Evolutionary conservation across 1,139 yeast genomes (phyloP).

Genomic region (Pichia norvegensis): DNA sequence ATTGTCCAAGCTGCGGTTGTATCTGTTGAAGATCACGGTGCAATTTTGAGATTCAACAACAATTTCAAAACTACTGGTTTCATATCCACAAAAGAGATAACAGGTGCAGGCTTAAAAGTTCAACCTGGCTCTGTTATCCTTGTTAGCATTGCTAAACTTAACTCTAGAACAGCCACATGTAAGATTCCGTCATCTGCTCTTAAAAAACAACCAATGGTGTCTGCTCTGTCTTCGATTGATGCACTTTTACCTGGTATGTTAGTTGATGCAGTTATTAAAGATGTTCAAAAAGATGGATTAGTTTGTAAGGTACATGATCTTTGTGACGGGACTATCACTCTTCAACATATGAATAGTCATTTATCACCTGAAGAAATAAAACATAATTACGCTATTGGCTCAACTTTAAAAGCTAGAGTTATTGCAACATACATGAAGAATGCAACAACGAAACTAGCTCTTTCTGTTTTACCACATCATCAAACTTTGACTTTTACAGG

Average conservation of each 20-base stretch:
- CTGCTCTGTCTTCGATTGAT: slow-evolving; percentile 61
- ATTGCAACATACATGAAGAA: slow-evolving; percentile 50
- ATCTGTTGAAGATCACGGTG: slow-evolving; percentile 89
- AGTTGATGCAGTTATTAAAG: slow-evolving; percentile 66
- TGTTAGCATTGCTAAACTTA: slow-evolving; percentile 38
- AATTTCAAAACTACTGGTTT: slow-evolving; percentile 51
- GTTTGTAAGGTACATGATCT: slow-evolving; percentile 63
- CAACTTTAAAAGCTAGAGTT: slow-evolving; percentile 61
- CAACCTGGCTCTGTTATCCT: slow-evolving; percentile 43
- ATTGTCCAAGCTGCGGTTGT: slow-evolving; percentile 68
- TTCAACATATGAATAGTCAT: slow-evolving; percentile 47
- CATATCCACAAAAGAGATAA: slow-evolving; percentile 60
- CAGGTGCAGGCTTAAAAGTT: slow-evolving; percentile 24
- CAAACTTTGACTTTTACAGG: slow-evolving; percentile 26
- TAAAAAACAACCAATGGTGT: slow-evolving; percentile 40
- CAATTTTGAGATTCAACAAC: slow-evolving; percentile 63
- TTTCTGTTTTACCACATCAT: slow-evolving; percentile 59
- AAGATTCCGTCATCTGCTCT: slow-evolving; percentile 32
- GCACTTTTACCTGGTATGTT: slow-evolving; percentile 78
- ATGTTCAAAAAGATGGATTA: slow-evolving; percentile 51
- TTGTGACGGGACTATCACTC: slow-evolving; percentile 62
- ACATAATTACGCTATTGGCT: slow-evolving; percentile 60
- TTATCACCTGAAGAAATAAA: slow-evolving; percentile 43
- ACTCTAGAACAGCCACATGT: slow-evolving; percentile 56
- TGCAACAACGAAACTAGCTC: slow-evolving; percentile 52